These are phyloP conservation scores for Diutina pseudorugosa DNA, from an alignment of 1,139 yeast genomes.

Conservation along the genomic window DNA sequence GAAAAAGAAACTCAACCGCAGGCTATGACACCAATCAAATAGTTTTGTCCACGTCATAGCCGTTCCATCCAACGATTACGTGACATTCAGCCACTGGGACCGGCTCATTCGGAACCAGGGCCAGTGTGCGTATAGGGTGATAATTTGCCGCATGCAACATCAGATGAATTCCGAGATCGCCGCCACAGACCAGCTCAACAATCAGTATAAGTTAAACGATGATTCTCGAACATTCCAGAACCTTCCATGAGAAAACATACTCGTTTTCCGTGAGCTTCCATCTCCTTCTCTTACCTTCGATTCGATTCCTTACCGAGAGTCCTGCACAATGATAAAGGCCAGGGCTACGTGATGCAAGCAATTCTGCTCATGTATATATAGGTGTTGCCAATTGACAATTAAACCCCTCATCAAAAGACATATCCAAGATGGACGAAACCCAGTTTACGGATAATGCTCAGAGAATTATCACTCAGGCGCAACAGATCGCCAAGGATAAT, in stretches of 20 bases:
- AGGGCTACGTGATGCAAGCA: not conserved
- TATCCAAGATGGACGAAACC: constrained; percentile 40
- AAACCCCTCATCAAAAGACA: not conserved
- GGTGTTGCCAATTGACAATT: not conserved
- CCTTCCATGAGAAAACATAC: not conserved
- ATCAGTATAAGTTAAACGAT: not conserved
- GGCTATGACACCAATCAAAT: no score
- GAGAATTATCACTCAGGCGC: constrained; percentile 66
- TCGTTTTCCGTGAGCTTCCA: not conserved
- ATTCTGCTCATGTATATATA: not conserved
- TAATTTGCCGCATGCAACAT: not conserved
- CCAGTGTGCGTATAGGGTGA: not conserved
- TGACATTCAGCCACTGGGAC: not conserved
- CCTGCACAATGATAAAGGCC: not conserved
- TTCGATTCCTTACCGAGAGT: not conserved
- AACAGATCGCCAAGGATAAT: constrained; percentile 73
- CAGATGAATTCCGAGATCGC: not conserved
- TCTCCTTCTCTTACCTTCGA: not conserved
- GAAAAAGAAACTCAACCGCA: no score
- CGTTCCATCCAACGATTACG: not conserved
- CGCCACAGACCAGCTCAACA: not conserved
- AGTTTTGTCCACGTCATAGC: not conserved
- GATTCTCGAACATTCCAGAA: not conserved
- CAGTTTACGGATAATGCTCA: constrained; percentile 92
- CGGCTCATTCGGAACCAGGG: not conserved